These are phyloP conservation scores for Silene latifolia DNA, from an alignment of 148 eudicot genomes.

Conservation along the genomic window DNA sequence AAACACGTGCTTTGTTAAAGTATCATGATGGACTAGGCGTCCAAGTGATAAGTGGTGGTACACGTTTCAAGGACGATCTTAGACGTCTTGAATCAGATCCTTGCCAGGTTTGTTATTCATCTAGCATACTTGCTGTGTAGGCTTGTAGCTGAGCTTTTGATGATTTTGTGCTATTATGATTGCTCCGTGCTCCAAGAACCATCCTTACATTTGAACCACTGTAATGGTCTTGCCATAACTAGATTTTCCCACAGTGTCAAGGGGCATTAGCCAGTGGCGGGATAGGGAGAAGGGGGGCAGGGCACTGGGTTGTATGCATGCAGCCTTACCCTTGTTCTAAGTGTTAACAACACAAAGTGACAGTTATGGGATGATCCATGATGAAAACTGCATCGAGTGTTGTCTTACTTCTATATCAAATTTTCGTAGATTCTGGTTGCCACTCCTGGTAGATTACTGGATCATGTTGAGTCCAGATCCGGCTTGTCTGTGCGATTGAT, in stretches of 20 bases:
- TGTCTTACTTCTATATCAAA: neutral
- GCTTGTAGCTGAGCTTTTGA: neutral
- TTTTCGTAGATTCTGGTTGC: constrained; percentile 78
- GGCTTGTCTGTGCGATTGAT: constrained; percentile 70
- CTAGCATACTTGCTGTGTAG: neutral
- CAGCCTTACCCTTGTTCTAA: neutral
- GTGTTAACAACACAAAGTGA: neutral
- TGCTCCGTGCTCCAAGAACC: neutral
- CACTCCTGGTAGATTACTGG: constrained; percentile 95
- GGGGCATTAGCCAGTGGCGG: too few relatives aligned
- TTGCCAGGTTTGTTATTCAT: constrained; percentile 57
- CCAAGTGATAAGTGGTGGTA: constrained; percentile 79
- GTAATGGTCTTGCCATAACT: neutral
- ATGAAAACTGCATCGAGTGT: neutral
- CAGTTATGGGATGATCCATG: neutral
- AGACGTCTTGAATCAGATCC: constrained; percentile 76
- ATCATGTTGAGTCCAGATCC: constrained; percentile 83
- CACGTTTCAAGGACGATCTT: constrained; percentile 86
- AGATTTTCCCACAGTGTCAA: too few relatives aligned
- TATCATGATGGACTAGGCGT: constrained; percentile 83
- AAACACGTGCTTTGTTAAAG: constrained; percentile 79
- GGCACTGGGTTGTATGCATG: neutral
- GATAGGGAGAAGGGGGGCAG: too few relatives aligned
- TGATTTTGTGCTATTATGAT: neutral
- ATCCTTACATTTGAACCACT: neutral